These are phyloP conservation scores for Alternaria solani DNA, from an alignment of 2,329 filamentous ascomycete genomes.

Conservation along the genomic window DNA sequence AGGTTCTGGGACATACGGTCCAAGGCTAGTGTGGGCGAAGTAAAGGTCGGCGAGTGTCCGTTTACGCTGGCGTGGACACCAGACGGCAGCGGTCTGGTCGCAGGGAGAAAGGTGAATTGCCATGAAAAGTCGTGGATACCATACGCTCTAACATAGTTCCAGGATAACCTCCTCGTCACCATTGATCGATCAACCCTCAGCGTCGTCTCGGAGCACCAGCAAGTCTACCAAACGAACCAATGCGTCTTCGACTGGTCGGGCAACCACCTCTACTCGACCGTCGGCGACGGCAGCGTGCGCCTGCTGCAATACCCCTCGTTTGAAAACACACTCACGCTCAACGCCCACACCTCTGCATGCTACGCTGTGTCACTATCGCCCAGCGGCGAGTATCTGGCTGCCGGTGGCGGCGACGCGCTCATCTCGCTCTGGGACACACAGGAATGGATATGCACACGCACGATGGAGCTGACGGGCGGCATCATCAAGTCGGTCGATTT, in stretches of 20 bases:
- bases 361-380: conserved; percentile 74
- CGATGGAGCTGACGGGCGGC: conserved; percentile 72
- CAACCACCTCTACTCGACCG: conserved; percentile 73
- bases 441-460: conserved; percentile 78
- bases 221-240: conserved; percentile 73
- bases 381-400: conserved; percentile 74
- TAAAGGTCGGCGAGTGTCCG: conserved; percentile 67
- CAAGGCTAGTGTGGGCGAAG: conserved; percentile 73
- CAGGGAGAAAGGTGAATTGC: conserved; percentile 72
- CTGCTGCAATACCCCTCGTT: conserved; percentile 63
- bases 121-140: background rate
- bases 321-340: conserved; percentile 65
- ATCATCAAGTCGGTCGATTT: conserved; percentile 78
- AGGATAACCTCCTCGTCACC: conserved; percentile 70
- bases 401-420: conserved; percentile 77
- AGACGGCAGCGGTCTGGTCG: conserved; percentile 72
- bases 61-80: conserved; percentile 79
- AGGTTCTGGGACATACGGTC: conserved; percentile 83
- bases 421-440: conserved; percentile 80
- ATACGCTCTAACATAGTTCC: conserved; percentile 2
- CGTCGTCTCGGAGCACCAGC: conserved; percentile 66
- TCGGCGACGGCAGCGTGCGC: conserved; percentile 73
- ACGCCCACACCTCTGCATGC: conserved; percentile 77
- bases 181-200: conserved; percentile 67
- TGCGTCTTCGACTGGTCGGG: conserved; percentile 78